Base-by-base conservation (phyloP, 106 monocot species). In the Posidonia australis region DNA sequence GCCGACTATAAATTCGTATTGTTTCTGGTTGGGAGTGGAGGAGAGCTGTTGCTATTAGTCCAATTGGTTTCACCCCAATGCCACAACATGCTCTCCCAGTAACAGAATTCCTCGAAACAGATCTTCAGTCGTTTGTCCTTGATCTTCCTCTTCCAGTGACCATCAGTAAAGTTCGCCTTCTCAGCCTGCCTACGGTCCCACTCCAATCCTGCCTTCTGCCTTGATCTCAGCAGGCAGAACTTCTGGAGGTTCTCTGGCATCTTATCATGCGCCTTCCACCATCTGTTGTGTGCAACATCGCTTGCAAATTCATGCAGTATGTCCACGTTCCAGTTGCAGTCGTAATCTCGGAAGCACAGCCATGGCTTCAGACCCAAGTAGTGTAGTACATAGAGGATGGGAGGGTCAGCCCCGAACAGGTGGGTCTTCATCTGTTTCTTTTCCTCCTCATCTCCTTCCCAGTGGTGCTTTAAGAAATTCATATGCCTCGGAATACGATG, bases 401-500 rank as follows among this genome's bases (percentile, higher is more conserved):
- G 90, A 5, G 90, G 83, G 27, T 83, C 78, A 0, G 85, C 85
- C 14, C 56, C 75, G 44, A 85, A 85, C 45, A 89, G 54, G 22
- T 20, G 53, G 13, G 52, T 89, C 72, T 89, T 89, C 75, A 69
- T 75, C 17, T 42, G 43, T 28, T 80, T 85, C 58, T 70, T 71
- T 1, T 52, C 72, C 41, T 82, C 80, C 52, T 64, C 77, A 30
- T 85, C 85, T 10, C 89, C 89, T 10, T 75, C 67, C 89, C 85
- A 89, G 72, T 82, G 85, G 46, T 89, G 85, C 64, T 89, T 89
- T 54, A 89, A 63, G 46, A 82, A 89, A 66, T 89, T 89, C 85
- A 85, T 85, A 21, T 72, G 76, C 65, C 51, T 89, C 0, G 85
- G 89, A 51, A 89, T 77, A 2, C 82, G 67, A 61, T 89, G 85